Evolutionary conservation across 1,139 yeast species (phyloP).

Genomic region (Nakaseomyces kungkrabaensis): DNA sequence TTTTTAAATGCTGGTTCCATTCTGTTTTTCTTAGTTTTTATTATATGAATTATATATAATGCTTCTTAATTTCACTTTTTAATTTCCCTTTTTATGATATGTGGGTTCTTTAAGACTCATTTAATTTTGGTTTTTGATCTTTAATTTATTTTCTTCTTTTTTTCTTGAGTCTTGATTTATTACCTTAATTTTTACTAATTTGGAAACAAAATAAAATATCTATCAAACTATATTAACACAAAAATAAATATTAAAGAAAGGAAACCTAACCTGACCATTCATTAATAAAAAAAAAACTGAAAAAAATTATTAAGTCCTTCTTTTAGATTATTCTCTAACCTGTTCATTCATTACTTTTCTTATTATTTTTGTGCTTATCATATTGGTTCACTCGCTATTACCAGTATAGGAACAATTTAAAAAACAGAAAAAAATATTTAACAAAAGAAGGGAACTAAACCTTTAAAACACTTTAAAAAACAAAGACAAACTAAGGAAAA

Average conservation of each 20-base stretch:
- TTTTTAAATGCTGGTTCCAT: neutral
- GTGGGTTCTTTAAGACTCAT: neutral
- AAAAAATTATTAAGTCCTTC: neutral
- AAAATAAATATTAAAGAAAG: neutral
- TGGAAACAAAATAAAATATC: neutral
- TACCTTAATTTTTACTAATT: neutral
- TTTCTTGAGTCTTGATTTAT: neutral
- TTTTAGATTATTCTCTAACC: neutral
- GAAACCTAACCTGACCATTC: neutral
- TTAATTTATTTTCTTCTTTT: neutral
- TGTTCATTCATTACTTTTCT: neutral
- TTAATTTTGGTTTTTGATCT: neutral
- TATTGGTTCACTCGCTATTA: constrained; percentile 1
- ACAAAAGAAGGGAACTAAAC: neutral
- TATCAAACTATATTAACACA: neutral
- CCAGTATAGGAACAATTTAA: neutral
- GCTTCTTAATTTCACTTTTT: neutral
- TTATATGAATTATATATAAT: neutral
- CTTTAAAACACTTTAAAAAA: neutral
- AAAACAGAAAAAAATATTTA: neutral
- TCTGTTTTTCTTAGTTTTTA: neutral
- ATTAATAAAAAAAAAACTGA: neutral
- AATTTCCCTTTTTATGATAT: neutral
- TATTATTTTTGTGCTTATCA: neutral
- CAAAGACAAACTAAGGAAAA: neutral